Base-by-base conservation (phyloP, 805 yeast species). In the Yarrowia divulgata region DNA sequence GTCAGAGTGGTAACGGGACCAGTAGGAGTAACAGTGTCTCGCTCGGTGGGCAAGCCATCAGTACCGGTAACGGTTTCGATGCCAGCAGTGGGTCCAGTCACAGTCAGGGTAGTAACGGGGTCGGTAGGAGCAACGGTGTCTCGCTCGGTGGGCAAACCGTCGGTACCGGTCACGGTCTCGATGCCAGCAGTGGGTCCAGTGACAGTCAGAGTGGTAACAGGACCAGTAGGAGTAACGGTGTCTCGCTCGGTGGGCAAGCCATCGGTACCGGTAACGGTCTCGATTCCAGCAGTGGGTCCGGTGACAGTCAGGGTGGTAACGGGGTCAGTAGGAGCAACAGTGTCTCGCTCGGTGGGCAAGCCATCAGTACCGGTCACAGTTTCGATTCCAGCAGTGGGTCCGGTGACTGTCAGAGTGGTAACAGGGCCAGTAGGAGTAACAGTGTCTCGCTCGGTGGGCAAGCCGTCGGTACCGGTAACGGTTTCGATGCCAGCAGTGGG, bases 371-470 rank as follows among this genome's bases (percentile, higher is more conserved):
- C 49, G 1, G n/a, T 46, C n/a, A 46, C 10, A 8, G 49, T 46
- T 7, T 12, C 32, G 32, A 32, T 46, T 0, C 49, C 49, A 19
- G 49, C n/a, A 19, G 49, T 46, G 14, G 34, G 32, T 4, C 49
- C 49, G 12, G 49, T 19, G 34, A 46, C 49, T 7, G 14, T 19
- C 8, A 19, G 12, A n/a, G 54, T 49, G 9, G 54, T 32, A 4
- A 32, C 54, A 5, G 54, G 54, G 10, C 13, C 19, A 50, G 42
- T n/a, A 9, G 57, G 54, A 32, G 39, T 42, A 18, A 50, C 57
- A 8, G 73, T 73, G 67, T 72, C 78, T 23, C 55, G 67, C 18
- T 52, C 57, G 16, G 57, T 52, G 12, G n/a, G 29, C n/a, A 12
- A 6, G 2, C 54, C 54, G 10, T 48, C 54, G 13, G 29, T 2